These are phyloP conservation scores for Phanerochaete carnosa DNA, from an alignment of 768 basidiomycete genomes.

Conservation along the genomic window DNA sequence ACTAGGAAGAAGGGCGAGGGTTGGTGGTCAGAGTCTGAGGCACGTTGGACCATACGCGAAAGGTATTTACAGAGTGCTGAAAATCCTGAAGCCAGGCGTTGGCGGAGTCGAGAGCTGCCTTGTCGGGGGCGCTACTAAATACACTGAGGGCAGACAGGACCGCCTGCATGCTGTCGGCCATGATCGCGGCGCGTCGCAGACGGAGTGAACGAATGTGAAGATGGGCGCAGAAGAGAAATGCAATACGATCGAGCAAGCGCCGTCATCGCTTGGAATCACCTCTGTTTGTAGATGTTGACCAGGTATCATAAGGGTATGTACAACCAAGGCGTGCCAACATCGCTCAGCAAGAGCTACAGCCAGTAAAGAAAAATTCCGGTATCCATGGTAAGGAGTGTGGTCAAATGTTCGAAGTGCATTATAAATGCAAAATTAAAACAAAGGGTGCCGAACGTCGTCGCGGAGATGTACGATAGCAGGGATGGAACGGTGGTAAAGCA, in stretches of 20 bases:
- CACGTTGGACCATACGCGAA: slow-evolving; percentile 62
- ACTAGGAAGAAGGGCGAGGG: slow-evolving; percentile 66
- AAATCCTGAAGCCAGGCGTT: slow-evolving; percentile 98
- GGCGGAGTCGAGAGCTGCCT: slow-evolving; percentile 76
- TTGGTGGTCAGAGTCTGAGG: slow-evolving; percentile 63
- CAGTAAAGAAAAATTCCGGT: slow-evolving; percentile 26
- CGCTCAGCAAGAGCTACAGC: slow-evolving; percentile 20
- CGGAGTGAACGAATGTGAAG: not conserved
- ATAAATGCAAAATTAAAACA: slow-evolving; percentile 17
- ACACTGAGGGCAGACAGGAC: slow-evolving; percentile 76
- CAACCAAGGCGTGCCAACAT: slow-evolving; percentile 24
- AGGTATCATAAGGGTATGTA: slow-evolving; percentile 26
- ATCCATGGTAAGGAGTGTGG: slow-evolving; percentile 33
- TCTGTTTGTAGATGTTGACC: slow-evolving; percentile 28
- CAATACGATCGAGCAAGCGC: slow-evolving; percentile 5
- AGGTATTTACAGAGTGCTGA: slow-evolving; percentile 97
- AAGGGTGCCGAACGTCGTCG: slow-evolving; percentile 20
- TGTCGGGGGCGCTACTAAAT: slow-evolving; percentile 80
- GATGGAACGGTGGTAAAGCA: slow-evolving; percentile 29
- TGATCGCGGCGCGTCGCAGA: slow-evolving; percentile 7
- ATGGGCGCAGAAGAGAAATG: slow-evolving; percentile 5
- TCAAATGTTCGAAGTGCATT: slow-evolving; percentile 45
- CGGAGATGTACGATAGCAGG: slow-evolving; percentile 42
- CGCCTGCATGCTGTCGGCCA: slow-evolving; percentile 51
- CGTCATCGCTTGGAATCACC: slow-evolving; percentile 12